These are phyloP conservation scores for Suillus spraguei DNA, from an alignment of 768 basidiomycete genomes.

Conservation along the genomic window DNA sequence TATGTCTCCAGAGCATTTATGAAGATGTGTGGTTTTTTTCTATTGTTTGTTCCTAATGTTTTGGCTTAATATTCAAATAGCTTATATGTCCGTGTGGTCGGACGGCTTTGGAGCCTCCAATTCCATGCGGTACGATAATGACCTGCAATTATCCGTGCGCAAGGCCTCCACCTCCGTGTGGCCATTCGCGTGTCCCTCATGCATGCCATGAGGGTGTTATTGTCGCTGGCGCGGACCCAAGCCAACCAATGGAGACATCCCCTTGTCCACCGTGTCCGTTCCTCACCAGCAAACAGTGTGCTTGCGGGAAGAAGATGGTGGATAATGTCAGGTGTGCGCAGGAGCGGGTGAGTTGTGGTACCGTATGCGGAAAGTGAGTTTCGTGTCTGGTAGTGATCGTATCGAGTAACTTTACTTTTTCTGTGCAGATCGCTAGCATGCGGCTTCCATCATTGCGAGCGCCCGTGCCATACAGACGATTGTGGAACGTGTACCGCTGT, in stretches of 20 bases:
- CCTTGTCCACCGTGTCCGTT: slow-evolving; percentile 87
- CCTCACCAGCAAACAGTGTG: slow-evolving; percentile 78
- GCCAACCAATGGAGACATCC: neutral
- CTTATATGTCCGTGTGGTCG: slow-evolving; percentile 81
- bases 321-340: slow-evolving; percentile 84
- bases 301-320: slow-evolving; percentile 85
- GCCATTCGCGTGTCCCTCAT: slow-evolving; percentile 79
- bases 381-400: neutral
- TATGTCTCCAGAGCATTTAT: slow-evolving; percentile 87
- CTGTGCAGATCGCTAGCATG: slow-evolving; percentile 65
- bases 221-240: slow-evolving; percentile 27
- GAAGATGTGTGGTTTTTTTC: slow-evolving; percentile 67
- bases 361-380: slow-evolving; percentile 72
- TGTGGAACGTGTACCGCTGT: slow-evolving; percentile 77
- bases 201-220: slow-evolving; percentile 74
- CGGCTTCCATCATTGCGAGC: slow-evolving; percentile 88
- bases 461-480: slow-evolving; percentile 77
- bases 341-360: slow-evolving; percentile 80
- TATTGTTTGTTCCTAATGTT: neutral
- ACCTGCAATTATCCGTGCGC: slow-evolving; percentile 81
- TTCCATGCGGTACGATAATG: slow-evolving; percentile 84
- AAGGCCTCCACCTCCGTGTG: slow-evolving; percentile 70
- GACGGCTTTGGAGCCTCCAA: slow-evolving; percentile 88
- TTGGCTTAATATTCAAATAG: slow-evolving; percentile 34
- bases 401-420: slow-evolving; percentile 4